A percentile compares a stretch with the other conserved stretches of the same genome.
Conservation (phyloP, 1,284 basidiomycete genomes). For the Mycosarcoma mackinlayi region DNA sequence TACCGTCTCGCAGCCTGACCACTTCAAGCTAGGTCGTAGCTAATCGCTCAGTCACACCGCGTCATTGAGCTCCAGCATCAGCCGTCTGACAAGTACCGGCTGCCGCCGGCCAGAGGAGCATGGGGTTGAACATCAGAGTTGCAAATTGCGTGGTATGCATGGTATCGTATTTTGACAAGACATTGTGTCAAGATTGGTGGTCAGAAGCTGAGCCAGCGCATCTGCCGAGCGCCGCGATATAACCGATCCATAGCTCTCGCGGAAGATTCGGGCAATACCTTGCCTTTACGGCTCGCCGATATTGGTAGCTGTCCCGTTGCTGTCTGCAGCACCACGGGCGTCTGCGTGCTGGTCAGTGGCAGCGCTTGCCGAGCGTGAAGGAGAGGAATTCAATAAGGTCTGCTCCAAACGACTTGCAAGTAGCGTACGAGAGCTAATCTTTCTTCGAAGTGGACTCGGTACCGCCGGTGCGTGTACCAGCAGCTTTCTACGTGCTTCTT, state of each 20-base stretch:
- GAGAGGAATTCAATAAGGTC: constrained; percentile 9
- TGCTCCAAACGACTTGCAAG: constrained; percentile 19
- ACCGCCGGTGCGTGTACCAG: constrained; percentile 43
- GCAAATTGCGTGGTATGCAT: too few relatives aligned
- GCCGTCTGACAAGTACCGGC: neutral
- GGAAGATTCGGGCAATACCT: constrained; percentile 5
- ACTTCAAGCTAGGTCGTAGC: neutral
- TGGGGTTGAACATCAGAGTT: too few relatives aligned
- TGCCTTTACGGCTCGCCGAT: too few relatives aligned
- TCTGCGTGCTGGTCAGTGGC: neutral
- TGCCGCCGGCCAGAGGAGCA: too few relatives aligned
- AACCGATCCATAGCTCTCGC: constrained; percentile 9
- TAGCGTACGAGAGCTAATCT: constrained; percentile 18
- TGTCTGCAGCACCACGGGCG: neutral
- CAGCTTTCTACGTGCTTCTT: constrained; percentile 25
- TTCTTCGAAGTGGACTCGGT: constrained; percentile 36
- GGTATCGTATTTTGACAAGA: neutral
- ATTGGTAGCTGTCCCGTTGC: too few relatives aligned
- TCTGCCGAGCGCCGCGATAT: constrained; percentile 3
- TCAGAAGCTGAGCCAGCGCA: constrained; percentile 6
- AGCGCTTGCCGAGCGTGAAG: neutral
- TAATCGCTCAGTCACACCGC: neutral
- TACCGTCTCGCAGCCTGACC: neutral
- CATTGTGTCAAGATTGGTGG: neutral
- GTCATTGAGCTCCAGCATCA: neutral